Base-by-base conservation (phyloP, 2,329 filamentous ascomycete genomes). In the Ophiostoma australiae region DNA sequence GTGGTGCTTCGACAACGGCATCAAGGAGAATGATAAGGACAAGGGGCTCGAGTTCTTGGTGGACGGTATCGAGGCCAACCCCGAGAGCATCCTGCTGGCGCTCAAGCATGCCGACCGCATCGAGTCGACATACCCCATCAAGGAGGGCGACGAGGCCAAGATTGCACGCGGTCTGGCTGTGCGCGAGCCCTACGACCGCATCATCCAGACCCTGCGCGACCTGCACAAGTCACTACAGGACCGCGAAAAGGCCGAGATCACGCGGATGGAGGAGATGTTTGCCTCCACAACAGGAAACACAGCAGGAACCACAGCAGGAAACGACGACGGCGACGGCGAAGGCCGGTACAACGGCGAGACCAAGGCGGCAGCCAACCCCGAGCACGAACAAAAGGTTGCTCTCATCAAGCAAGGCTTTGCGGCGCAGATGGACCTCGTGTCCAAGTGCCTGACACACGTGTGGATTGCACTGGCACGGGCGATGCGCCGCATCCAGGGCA, bases 391-490 rank as follows among this genome's bases (percentile, higher is more conserved):
- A 69, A 87, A 90, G 74, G 84, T 88, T 66, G 82, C 85, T 69
- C 84, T 85, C 20, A 84, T 90, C 31, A 84, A 87, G 76, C 86
- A 91, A 72, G 89, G 89, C 13, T 91, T 91, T 77, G 86, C 88
- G 8, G 86, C 86, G 5, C 92, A 97, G 77, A 88, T 90, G 44
- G 89, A 90, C 37, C 84, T 91, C 20, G 85, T 98, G 31, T 94
- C 91, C 61, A 90, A 91, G 76, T 94, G 92, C 1, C 90, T 99
- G 70, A 97, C 95, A 0, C 94, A 93, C 76, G 90, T 93, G 4
- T 99, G 95, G 95, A 96, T 98, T 77, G 93, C 93, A 20, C 84
- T 98, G 72, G 96, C 97, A 81, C 90, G 95, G 69, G 91, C 94
- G 4, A 97, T 97, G 87, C 91, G 95, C 71, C 92, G 95, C 70